Evolutionary conservation across 192 early-diverging fungal genomes (phyloP).

Genomic region (Umbelopsis sp.): DNA sequence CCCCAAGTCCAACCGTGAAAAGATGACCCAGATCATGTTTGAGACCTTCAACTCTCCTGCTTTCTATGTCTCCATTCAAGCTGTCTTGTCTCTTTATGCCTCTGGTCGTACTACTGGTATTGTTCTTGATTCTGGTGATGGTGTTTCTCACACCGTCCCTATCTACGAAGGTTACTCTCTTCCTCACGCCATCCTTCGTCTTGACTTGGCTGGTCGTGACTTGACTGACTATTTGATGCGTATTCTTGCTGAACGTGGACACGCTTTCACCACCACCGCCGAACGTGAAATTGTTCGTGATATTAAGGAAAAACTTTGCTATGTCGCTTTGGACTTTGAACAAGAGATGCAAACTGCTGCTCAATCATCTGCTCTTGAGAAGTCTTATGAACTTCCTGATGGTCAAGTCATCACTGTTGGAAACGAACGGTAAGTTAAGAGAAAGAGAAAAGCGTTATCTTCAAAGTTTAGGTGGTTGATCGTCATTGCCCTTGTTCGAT

Average conservation of each 20-base stretch:
- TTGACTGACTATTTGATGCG: slow-evolving; percentile 94
- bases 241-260: slow-evolving; percentile 94
- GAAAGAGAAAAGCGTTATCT: not conserved
- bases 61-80: slow-evolving; percentile 97
- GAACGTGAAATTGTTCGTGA: slow-evolving; percentile 98
- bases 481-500: slow-evolving; percentile 37
- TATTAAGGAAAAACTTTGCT: slow-evolving; percentile 99
- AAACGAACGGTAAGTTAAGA: slow-evolving; percentile 76
- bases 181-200: slow-evolving; percentile 94
- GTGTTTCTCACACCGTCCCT: slow-evolving; percentile 96
- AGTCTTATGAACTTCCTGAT: slow-evolving; percentile 98
- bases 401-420: slow-evolving; percentile 98
- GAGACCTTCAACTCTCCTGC: slow-evolving; percentile 97
- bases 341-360: slow-evolving; percentile 96
- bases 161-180: slow-evolving; percentile 98
- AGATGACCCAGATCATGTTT: slow-evolving; percentile 99
- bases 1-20: slow-evolving; percentile 98
- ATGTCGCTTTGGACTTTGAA: slow-evolving; percentile 97
- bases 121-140: slow-evolving; percentile 97
- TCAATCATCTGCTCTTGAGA: slow-evolving; percentile 91
- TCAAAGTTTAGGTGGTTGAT: not conserved
- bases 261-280: slow-evolving; percentile 93
- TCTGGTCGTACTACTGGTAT: slow-evolving; percentile 98
- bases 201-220: slow-evolving; percentile 96
- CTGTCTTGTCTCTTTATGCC: slow-evolving; percentile 94